Conservation (phyloP, 2,329 filamentous ascomycete genomes). For the Atkinsonella hypoxylon region DNA sequence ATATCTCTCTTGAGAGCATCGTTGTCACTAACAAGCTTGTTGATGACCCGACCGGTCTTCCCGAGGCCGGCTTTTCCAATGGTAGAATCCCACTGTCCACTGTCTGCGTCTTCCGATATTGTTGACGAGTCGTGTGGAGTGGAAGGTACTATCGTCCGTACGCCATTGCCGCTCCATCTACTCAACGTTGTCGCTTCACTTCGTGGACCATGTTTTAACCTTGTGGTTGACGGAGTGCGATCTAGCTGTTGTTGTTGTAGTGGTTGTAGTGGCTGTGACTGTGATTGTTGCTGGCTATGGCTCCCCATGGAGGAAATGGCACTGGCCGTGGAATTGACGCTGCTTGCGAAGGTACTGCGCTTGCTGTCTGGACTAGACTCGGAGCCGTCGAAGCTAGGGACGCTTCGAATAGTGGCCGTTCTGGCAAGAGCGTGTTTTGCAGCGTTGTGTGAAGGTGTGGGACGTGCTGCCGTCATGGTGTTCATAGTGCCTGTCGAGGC, state of each 20-base stretch:
- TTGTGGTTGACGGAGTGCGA: constrained; percentile 21
- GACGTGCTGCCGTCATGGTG: constrained; percentile 23
- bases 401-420: constrained; percentile 42
- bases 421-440: constrained; percentile 22
- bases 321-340: constrained; percentile 41
- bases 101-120: constrained; percentile 22
- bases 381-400: constrained; percentile 41
- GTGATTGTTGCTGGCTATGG: constrained; percentile 10
- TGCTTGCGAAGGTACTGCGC: constrained; percentile 44
- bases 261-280: not conserved
- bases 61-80: constrained; percentile 59
- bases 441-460: constrained; percentile 12
- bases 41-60: constrained; percentile 69
- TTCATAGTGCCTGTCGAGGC: constrained; percentile 28
- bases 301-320: constrained; percentile 29
- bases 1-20: constrained; percentile 65
- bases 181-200: constrained; percentile 14
- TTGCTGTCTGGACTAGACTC: constrained; percentile 33
- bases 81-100: constrained; percentile 48
- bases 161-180: constrained; percentile 20
- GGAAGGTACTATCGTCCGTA: constrained; percentile 20
- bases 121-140: constrained; percentile 15
- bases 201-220: constrained; percentile 22
- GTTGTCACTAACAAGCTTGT: constrained; percentile 70
- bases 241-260: constrained; percentile 11